Base-by-base conservation (phyloP, 352 stramenopile species). In the Peronospora farinosa region DNA sequence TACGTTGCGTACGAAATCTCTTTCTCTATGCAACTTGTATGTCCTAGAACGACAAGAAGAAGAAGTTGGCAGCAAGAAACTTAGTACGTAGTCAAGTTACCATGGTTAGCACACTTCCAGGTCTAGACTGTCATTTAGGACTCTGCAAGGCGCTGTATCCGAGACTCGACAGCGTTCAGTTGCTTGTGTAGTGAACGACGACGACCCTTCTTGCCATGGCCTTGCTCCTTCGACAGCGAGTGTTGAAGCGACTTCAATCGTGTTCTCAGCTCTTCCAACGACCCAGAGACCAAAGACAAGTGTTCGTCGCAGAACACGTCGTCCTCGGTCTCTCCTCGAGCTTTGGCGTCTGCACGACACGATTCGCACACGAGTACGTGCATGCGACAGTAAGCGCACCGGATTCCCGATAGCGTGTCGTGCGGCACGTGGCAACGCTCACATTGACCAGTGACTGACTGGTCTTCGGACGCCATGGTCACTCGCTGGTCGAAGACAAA, bases 401-500 rank as follows among this genome's bases (percentile, higher is more conserved):
- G 76, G 12, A 66, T 60, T 13, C 82, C 78, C 5, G 69, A 78
- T 6, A 88, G 54, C 13, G 70, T 67, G 46, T 95, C 84, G 49
- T 88, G 72, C 2, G 78, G 78, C 16, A 55, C 48, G 0, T 71
- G 49, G 48, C 84, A 95, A 8, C 50, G 55, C 21, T 75, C 67
- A 50, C 84, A 95, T 40, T 71, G 62, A 0, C 84, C 84, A 13
- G 80, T 76, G 39, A 95, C 47, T 2, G 63, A 68, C 43, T 64
- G 44, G 28, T 83, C 72, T 11, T 68, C 50, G 11, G 75, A 83
- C 17, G 67, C 65, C 53, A 94, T 72, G 2, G 78, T 67, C 19
- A 92, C 79, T 7, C 83, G 78, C 57, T 91, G 63, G 47, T 94
- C 83, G 38, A 92, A 94, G 36, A 92, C 81, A 52, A 90, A 94